Evolutionary conservation across 2,329 filamentous ascomycete species (phyloP).

Genomic region (Sporothrix humicola): DNA sequence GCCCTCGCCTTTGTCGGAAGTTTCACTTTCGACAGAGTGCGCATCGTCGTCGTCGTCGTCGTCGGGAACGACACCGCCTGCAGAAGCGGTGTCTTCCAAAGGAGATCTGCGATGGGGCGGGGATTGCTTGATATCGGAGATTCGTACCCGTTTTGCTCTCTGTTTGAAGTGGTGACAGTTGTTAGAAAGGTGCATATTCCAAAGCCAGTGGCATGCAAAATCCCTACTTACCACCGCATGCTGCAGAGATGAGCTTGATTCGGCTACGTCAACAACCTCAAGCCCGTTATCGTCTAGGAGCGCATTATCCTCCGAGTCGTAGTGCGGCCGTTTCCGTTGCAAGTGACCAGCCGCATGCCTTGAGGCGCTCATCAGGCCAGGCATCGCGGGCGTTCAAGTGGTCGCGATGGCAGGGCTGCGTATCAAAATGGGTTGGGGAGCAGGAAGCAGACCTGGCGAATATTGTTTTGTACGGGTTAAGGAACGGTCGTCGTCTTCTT

Average conservation of each 20-base stretch:
- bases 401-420: too few relatives aligned
- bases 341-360: slow-evolving; percentile 14
- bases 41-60: slow-evolving; percentile 32
- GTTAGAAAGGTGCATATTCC: background rate
- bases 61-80: background rate
- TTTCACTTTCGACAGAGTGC: background rate
- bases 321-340: slow-evolving; percentile 53
- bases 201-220: background rate
- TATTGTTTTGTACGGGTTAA: too few relatives aligned
- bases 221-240: slow-evolving; percentile 47
- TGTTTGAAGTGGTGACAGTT: background rate
- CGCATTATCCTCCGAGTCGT: slow-evolving; percentile 43
- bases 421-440: too few relatives aligned
- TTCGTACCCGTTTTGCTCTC: slow-evolving; percentile 48
- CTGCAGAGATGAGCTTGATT: slow-evolving; percentile 51
- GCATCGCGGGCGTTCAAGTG: slow-evolving; percentile 39
- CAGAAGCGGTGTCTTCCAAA: background rate
- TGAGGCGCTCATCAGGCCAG: slow-evolving; percentile 38
- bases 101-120: background rate
- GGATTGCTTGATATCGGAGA: slow-evolving; percentile 42
- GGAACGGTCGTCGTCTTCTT: too few relatives aligned
- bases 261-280: slow-evolving; percentile 46
- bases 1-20: slow-evolving; percentile 40
- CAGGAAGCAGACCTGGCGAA: too few relatives aligned
- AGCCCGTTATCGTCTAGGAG: slow-evolving; percentile 42